Evolutionary conservation across 352 stramenopile species (phyloP).

Genomic region (Globisporangium splendens): DNA sequence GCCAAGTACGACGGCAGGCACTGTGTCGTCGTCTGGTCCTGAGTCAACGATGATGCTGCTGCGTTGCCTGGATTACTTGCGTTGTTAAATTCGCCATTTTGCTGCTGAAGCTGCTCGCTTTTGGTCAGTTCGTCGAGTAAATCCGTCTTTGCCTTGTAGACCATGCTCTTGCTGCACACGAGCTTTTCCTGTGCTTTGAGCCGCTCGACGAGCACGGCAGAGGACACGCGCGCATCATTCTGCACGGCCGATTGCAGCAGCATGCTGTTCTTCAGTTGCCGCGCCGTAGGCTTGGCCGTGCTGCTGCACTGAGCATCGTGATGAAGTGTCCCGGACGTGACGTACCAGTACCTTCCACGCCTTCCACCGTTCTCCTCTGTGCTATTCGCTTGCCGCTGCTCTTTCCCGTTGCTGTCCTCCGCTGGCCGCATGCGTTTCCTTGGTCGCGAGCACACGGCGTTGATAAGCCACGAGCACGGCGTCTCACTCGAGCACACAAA

Average conservation of each 20-base stretch:
- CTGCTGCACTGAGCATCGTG: constrained; percentile 35
- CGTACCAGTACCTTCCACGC: constrained; percentile 36
- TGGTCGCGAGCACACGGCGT: constrained; percentile 41
- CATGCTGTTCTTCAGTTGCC: constrained; percentile 36
- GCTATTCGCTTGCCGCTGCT: not conserved
- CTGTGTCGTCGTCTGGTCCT: constrained; percentile 19
- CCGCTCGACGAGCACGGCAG: constrained; percentile 31
- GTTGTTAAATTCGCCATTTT: constrained; percentile 1
- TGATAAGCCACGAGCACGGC: constrained; percentile 41
- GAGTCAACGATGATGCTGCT: constrained; percentile 6
- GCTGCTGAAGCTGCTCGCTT: constrained; percentile 13
- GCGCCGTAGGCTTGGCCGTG: constrained; percentile 35
- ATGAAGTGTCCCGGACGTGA: constrained; percentile 39
- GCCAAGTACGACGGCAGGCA: constrained; percentile 38
- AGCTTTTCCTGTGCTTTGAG: constrained; percentile 24
- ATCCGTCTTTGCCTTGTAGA: constrained; percentile 58
- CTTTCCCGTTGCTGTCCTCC: not conserved
- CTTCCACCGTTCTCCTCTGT: not conserved
- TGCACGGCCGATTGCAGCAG: constrained; percentile 41
- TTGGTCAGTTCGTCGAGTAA: constrained; percentile 33
- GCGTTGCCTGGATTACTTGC: not conserved
- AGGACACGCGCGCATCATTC: constrained; percentile 37
- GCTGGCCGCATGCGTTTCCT: constrained; percentile 12
- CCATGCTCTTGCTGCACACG: constrained; percentile 50
- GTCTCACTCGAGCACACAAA: constrained; percentile 41